Evolutionary conservation across 306 rosid genomes (phyloP), one percentile per base, ranked within the genome.

Genomic region (Alnus glutinosa): DNA sequence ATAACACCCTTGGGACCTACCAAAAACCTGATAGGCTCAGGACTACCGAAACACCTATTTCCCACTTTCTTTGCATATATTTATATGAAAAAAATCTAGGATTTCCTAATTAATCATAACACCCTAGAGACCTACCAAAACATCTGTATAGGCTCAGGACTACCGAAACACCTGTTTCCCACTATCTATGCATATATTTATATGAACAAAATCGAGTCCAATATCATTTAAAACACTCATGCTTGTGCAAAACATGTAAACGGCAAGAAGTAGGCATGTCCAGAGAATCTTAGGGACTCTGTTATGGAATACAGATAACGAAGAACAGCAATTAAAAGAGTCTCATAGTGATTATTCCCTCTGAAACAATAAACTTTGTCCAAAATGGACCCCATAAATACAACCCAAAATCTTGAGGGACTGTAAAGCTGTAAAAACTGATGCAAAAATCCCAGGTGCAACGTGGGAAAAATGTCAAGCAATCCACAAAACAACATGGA

Each of bases 201-300:
- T 34, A 63, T 44, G 19, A 34, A 52, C 37, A 28, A 30, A 64
- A 23, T 39, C 18, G 9, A 47, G 47, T 61, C 36, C 23, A 10
- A 67, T 49, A 23, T 55, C 48, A 73, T 62, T 61, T 48, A 50
- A 39, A 34, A 16, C 64, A 13, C 49, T n/a, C n/a, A 34, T 69
- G 37, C 79, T 50, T 61, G 55, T 32, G 59, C 50, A 52, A 18
- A 76, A 75, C 16, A 81, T 23, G 51, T 52, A 37, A 13, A 3
- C 1, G 59, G 69, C 36, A 37, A 74, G 59, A 75, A 49, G 55
- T 78, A 9, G 36, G 51, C 39, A 46, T 16, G 55, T 72, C 78
- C 28, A n/a, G 34, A 19, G 47, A 79, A 75, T 75, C 76, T 52
- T 36, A 51, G 51, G 55, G 78, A 37, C 37, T 61, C 57, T 44